Conservation (phyloP, 2,329 filamentous ascomycete genomes). For the Berkeleyomyces basicola region DNA sequence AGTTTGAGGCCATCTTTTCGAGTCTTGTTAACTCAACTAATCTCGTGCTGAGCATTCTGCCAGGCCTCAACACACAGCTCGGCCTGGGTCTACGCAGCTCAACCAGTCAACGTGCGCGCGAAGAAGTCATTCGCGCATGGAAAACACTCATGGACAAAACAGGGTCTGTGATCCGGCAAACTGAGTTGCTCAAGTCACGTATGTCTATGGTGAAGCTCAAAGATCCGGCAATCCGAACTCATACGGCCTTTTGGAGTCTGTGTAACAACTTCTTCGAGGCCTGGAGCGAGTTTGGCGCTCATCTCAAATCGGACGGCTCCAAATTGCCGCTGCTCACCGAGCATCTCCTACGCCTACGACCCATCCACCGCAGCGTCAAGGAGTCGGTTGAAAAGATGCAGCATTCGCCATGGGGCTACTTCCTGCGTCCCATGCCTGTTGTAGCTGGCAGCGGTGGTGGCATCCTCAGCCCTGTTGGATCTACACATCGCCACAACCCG, state of each 20-base stretch:
- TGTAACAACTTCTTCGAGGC: slow-evolving; percentile 59
- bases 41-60: slow-evolving; percentile 54
- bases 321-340: slow-evolving; percentile 42
- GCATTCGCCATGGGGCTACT: slow-evolving; percentile 38
- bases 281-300: slow-evolving; percentile 48
- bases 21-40: slow-evolving; percentile 60
- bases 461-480: slow-evolving; percentile 13
- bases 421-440: slow-evolving; percentile 20
- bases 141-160: slow-evolving; percentile 55
- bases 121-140: slow-evolving; percentile 49
- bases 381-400: slow-evolving; percentile 60
- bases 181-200: slow-evolving; percentile 54
- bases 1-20: slow-evolving; percentile 70
- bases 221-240: slow-evolving; percentile 57
- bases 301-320: slow-evolving; percentile 36
- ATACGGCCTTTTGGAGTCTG: slow-evolving; percentile 46
- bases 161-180: slow-evolving; percentile 52
- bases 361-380: slow-evolving; percentile 68
- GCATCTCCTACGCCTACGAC: slow-evolving; percentile 56
- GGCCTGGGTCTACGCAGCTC: slow-evolving; percentile 45
- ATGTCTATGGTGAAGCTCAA: slow-evolving; percentile 70
- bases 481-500: slow-evolving; percentile 7
- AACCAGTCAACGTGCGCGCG: slow-evolving; percentile 37
- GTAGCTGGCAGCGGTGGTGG: slow-evolving; percentile 4
- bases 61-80: slow-evolving; percentile 52